phyloP scores from a whole-genome alignment of 2,329 filamentous ascomycete species.

The Aspergillus sp. region DNA sequence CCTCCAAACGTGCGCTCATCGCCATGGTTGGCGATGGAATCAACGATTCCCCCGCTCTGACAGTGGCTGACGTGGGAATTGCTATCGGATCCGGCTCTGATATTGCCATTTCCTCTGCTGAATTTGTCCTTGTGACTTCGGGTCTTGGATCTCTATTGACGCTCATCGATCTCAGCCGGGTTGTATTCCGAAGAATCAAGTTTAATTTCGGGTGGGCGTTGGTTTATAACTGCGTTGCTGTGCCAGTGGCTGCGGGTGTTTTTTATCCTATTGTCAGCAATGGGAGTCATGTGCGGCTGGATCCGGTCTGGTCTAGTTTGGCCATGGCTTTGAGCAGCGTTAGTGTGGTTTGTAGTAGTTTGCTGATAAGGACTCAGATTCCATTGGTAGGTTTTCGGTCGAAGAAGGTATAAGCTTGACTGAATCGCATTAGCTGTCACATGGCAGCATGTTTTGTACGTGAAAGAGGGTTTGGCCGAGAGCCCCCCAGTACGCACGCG shows the following conservation, averaged over 20 bases:
- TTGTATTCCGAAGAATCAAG: conserved; percentile 70
- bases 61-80: conserved; percentile 74
- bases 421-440: too few species aligned
- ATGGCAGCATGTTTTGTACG: too few species aligned
- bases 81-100: conserved; percentile 75
- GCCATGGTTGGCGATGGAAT: conserved; percentile 88
- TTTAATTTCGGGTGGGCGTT: conserved; percentile 83
- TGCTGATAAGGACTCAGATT: conserved; percentile 56
- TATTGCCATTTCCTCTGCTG: conserved; percentile 72
- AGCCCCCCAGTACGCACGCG: too few species aligned
- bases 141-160: conserved; percentile 61
- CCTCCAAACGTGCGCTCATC: conserved; percentile 49
- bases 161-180: conserved; percentile 62
- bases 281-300: conserved; percentile 38
- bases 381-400: conserved; percentile 13
- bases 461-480: too few species aligned
- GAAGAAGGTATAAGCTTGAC: background rate
- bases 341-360: conserved; percentile 76
- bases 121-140: conserved; percentile 70
- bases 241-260: conserved; percentile 75
- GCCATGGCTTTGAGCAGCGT: conserved; percentile 92
- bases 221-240: conserved; percentile 69
- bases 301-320: conserved; percentile 68
- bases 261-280: conserved; percentile 56
- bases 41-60: conserved; percentile 76